phyloP scores from a whole-genome alignment of 225 moss, liverwort and hornwort species.

The Sphagnum tenellum region DNA sequence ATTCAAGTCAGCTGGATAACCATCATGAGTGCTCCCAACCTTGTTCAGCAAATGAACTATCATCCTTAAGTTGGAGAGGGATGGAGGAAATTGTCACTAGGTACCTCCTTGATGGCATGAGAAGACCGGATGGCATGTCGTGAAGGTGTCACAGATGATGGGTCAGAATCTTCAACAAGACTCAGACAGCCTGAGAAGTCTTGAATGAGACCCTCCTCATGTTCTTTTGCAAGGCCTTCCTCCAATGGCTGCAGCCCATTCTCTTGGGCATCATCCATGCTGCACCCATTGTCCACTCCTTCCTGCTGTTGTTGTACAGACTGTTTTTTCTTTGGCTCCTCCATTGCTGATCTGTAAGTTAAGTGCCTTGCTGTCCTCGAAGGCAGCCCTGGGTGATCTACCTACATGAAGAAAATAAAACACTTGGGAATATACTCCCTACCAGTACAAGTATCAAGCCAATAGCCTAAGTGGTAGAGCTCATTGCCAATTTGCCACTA shows the following conservation, averaged over 20 bases:
- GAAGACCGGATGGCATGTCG: too few species aligned
- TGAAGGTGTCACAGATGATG: slow-evolving; percentile 8
- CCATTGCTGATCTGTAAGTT: slow-evolving; percentile 62
- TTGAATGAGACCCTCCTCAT: slow-evolving; percentile 61
- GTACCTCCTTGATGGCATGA: too few species aligned
- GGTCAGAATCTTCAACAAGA: slow-evolving; percentile 55
- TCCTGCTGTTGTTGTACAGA: slow-evolving; percentile 48
- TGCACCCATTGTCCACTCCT: slow-evolving; percentile 17
- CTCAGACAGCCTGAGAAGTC: slow-evolving; percentile 50
- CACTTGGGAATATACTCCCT: too few species aligned
- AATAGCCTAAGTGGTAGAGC: too few species aligned
- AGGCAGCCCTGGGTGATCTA: slow-evolving; percentile 90
- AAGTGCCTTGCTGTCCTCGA: slow-evolving; percentile 63
- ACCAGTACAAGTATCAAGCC: too few species aligned
- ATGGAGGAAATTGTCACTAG: too few species aligned
- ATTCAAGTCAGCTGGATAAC: too few species aligned
- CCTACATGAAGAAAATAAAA: slow-evolving; percentile 19
- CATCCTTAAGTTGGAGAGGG: too few species aligned
- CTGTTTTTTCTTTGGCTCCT: slow-evolving; percentile 53
- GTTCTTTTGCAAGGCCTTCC: slow-evolving; percentile 59
- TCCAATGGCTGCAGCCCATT: slow-evolving; percentile 45
- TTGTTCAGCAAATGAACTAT: too few species aligned
- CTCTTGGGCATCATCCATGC: slow-evolving; percentile 12
- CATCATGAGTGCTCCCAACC: too few species aligned
- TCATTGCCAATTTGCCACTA: too few species aligned